Conservation (phyloP, 306 rosid genomes). For the Dalbergia cultrata region DNA sequence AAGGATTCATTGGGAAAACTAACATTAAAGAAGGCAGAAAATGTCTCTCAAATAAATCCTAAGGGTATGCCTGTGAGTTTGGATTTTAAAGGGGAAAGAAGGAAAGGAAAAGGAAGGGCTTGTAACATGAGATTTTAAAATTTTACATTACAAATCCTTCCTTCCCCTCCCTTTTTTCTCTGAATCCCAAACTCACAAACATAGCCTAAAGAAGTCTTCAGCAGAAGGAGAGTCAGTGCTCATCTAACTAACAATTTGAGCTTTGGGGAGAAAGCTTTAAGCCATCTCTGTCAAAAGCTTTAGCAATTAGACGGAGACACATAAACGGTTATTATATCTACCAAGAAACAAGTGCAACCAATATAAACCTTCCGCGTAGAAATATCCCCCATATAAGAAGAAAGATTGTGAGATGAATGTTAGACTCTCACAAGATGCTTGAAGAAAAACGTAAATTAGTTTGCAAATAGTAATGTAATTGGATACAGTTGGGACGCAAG, state of each 20-base stretch:
- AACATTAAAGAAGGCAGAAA: constrained; percentile 12
- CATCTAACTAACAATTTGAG: too few relatives aligned
- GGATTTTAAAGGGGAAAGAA: too few relatives aligned
- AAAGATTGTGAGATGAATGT: not conserved
- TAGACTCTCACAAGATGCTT: constrained; percentile 10
- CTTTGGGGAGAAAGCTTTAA: too few relatives aligned
- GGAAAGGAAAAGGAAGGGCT: too few relatives aligned
- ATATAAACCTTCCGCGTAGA: constrained; percentile 11
- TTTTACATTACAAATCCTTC: too few relatives aligned
- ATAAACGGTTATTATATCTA: too few relatives aligned
- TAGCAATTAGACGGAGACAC: too few relatives aligned
- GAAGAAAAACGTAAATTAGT: not conserved
- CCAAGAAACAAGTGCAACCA: too few relatives aligned
- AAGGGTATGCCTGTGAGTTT: not conserved
- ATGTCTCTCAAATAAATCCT: constrained; percentile 11
- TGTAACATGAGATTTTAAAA: too few relatives aligned
- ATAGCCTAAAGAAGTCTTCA: not conserved
- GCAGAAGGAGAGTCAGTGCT: not conserved
- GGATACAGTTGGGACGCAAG: constrained; percentile 89
- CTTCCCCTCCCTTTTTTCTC: too few relatives aligned
- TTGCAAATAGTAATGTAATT: constrained; percentile 8
- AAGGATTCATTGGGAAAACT: constrained; percentile 60
- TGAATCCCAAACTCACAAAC: too few relatives aligned
- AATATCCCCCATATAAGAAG: not conserved
- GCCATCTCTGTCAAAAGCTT: too few relatives aligned